These are phyloP conservation scores for Onygenales sp. DNA, from an alignment of 2,329 filamentous ascomycete genomes.

Conservation along the genomic window DNA sequence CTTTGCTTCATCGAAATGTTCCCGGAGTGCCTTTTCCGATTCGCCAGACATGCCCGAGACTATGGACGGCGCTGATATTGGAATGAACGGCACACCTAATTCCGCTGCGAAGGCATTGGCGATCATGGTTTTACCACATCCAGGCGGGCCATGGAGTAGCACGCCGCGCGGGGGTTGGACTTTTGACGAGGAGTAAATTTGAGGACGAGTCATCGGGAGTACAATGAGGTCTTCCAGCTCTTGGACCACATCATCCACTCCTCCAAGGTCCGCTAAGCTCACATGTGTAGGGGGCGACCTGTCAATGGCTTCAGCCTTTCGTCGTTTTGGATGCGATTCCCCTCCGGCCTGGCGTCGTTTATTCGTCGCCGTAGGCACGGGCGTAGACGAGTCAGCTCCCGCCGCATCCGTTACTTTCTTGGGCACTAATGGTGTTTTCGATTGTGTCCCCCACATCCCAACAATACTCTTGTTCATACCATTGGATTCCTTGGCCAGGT, in stretches of 20 bases:
- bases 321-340: conserved; percentile 57
- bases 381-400: conserved; percentile 14
- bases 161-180: conserved; percentile 66
- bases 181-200: conserved; percentile 55
- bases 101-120: conserved; percentile 70
- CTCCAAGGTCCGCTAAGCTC: conserved; percentile 63
- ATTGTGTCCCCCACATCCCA: conserved; percentile 44
- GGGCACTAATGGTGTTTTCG: conserved; percentile 17
- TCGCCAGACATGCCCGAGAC: conserved; percentile 84
- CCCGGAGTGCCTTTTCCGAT: conserved; percentile 75
- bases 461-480: conserved; percentile 58
- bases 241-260: conserved; percentile 61
- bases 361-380: conserved; percentile 22
- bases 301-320: conserved; percentile 51
- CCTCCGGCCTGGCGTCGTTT: conserved; percentile 54
- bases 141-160: conserved; percentile 71
- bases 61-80: conserved; percentile 71
- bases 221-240: conserved; percentile 63
- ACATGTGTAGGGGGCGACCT: conserved; percentile 58
- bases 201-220: conserved; percentile 59
- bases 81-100: conserved; percentile 67
- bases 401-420: conserved; percentile 22
- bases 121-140: conserved; percentile 79
- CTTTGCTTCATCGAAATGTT: conserved; percentile 81
- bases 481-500: conserved; percentile 42